phyloP scores from a whole-genome alignment of 768 basidiomycete species.

The Xanthoconium stramineum region DNA sequence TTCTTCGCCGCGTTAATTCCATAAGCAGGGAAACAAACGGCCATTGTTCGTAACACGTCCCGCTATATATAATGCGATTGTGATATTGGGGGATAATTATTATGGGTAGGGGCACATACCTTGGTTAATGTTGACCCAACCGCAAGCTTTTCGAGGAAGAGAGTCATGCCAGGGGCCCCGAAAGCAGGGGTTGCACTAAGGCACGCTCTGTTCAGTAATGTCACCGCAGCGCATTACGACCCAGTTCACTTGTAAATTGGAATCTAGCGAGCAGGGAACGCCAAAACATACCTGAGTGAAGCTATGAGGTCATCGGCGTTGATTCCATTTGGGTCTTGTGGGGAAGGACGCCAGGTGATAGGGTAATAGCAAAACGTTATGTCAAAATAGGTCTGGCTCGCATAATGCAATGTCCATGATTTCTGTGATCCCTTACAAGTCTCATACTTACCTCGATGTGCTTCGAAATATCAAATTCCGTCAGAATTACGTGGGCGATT shows the following conservation, averaged over 20 bases:
- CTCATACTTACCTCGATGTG: constrained; percentile 66
- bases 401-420: background rate
- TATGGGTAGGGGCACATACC: constrained; percentile 37
- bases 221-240: background rate
- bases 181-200: constrained; percentile 78
- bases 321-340: constrained; percentile 92
- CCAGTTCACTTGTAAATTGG: background rate
- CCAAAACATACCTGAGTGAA: constrained; percentile 54
- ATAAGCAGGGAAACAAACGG: constrained; percentile 79
- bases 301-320: constrained; percentile 79
- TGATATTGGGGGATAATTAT: background rate
- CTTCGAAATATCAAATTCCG: constrained; percentile 79
- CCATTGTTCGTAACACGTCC: constrained; percentile 80
- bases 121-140: constrained; percentile 81
- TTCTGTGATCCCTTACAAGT: background rate
- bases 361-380: constrained; percentile 98
- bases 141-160: constrained; percentile 89
- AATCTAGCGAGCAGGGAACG: background rate
- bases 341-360: constrained; percentile 92
- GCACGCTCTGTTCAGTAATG: constrained; percentile 48
- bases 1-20: constrained; percentile 59
- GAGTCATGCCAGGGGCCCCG: constrained; percentile 77
- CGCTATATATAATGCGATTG: constrained; percentile 46
- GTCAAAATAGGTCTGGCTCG: constrained; percentile 80
- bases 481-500: constrained; percentile 78